Conservation (phyloP, 371 early-diverging fungal genomes). For the Mortierella sp. region DNA sequence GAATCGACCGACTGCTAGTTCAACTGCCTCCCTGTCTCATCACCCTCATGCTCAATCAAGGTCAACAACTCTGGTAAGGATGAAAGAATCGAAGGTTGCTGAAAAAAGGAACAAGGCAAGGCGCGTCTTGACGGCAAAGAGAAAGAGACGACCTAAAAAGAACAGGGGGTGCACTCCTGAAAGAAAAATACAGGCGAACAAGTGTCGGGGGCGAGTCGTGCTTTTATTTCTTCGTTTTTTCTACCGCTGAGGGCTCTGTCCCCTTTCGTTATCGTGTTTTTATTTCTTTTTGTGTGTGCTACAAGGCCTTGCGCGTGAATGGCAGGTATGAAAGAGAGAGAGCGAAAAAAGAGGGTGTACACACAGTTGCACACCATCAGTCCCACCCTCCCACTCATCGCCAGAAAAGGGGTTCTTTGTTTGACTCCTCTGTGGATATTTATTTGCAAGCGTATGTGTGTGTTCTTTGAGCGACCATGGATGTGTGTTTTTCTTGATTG, state of each 20-base stretch:
- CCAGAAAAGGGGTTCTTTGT: neutral
- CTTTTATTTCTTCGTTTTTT: neutral
- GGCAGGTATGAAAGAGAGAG: neutral
- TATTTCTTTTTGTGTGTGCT: neutral
- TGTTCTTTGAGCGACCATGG: neutral
- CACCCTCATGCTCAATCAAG: neutral
- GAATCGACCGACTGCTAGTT: neutral
- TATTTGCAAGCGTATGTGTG: neutral
- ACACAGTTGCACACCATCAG: neutral
- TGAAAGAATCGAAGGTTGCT: neutral
- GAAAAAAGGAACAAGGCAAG: too few relatives aligned
- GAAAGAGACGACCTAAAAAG: too few relatives aligned
- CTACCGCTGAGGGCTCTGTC: neutral
- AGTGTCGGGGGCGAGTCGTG: too few relatives aligned
- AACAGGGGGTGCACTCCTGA: too few relatives aligned
- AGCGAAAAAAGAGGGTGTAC: neutral
- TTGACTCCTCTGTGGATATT: conserved; percentile 1
- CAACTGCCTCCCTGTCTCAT: neutral
- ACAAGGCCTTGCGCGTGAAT: neutral
- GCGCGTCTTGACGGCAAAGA: too few relatives aligned
- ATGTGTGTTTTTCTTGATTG: neutral
- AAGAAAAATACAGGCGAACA: too few relatives aligned
- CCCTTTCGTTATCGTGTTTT: neutral
- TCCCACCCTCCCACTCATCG: neutral
- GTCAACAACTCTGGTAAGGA: neutral